Evolutionary conservation across 73 alveolate species (phyloP), one percentile per base, ranked within the genome.

Genomic region (Breviolum minutum): DNA sequence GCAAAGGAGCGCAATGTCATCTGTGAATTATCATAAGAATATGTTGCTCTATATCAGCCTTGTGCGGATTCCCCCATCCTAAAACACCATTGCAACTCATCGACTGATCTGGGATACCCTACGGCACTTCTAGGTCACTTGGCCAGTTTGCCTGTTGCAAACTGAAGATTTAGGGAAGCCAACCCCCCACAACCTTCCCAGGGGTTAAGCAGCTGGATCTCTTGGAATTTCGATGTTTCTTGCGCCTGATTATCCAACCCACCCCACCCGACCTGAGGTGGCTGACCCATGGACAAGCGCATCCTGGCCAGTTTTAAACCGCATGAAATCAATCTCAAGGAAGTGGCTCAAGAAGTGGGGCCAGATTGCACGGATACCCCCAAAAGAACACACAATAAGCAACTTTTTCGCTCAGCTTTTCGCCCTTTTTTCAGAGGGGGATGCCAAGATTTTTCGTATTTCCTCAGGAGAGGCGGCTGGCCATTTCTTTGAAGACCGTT

Each of bases 401-500:
- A 40, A 40, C 54, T 3, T 40, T 40, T 40, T 40, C 54, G 54
- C 54, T 40, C 54, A 40, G 54, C 5, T 40, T 40, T 40, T n/a
- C n/a, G n/a, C n/a, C n/a, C 54, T 40, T 40, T 40, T 40, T 40
- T 40, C 3, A n/a, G n/a, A n/a, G n/a, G n/a, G n/a, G 54, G 54
- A 40, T 40, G 54, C 54, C 54, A 40, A 40, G 54, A 40, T 40
- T 40, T 40, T 40, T 3, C 0, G 54, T 3, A 60, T 60, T 24
- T 5, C 90, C 90, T 92, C 97, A 92, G 79, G 90, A 71, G 30
- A 92, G 97, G 68, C 97, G 97, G 68, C 97, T 92, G 76, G 97
- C 97, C 88, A 92, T 24, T 30, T 92, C 97, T 74, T 92, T 92
- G 89, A 92, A 92, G 90, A 92, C 97, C 90, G 81, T 92, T 48